Evolutionary conservation across 2,329 filamentous ascomycete species (phyloP).

Genomic region (Chrysoporthe deuterocubensis): DNA sequence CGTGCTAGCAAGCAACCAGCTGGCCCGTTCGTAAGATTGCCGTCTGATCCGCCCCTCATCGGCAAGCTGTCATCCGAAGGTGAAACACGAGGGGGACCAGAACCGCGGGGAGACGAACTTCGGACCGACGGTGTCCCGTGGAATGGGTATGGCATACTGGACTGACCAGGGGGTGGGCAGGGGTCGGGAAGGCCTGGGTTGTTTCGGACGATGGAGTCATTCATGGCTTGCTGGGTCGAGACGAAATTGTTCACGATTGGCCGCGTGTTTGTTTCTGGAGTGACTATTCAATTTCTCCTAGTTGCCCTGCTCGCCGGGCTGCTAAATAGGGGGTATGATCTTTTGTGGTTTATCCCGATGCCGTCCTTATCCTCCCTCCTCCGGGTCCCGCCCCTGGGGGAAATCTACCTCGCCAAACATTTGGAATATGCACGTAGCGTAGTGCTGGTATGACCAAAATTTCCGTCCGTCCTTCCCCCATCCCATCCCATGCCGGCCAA

Average conservation of each 20-base stretch:
- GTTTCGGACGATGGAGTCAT: background rate
- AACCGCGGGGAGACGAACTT: background rate
- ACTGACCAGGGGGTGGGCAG: background rate
- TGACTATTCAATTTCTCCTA: background rate
- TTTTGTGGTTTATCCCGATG: background rate
- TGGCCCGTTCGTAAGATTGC: constrained; percentile 18
- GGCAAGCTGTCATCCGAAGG: constrained; percentile 22
- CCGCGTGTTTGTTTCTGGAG: background rate
- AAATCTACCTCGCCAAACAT: background rate
- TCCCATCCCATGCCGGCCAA: background rate
- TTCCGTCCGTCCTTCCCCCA: background rate
- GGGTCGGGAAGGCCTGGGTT: background rate
- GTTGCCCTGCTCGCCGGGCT: background rate
- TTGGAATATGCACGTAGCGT: background rate
- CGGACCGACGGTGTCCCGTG: background rate
- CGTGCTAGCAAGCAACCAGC: background rate
- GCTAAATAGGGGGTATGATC: background rate
- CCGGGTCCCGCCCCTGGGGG: background rate
- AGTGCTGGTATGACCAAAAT: background rate
- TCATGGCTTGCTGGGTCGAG: too few relatives aligned
- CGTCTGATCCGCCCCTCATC: constrained; percentile 25
- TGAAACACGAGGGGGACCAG: constrained; percentile 19
- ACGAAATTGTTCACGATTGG: too few relatives aligned
- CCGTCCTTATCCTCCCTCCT: background rate
- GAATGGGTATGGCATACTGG: background rate